These are phyloP conservation scores for Aspergillus clavatus DNA, from an alignment of 2,329 filamentous ascomycete species.

Conservation along the genomic window DNA sequence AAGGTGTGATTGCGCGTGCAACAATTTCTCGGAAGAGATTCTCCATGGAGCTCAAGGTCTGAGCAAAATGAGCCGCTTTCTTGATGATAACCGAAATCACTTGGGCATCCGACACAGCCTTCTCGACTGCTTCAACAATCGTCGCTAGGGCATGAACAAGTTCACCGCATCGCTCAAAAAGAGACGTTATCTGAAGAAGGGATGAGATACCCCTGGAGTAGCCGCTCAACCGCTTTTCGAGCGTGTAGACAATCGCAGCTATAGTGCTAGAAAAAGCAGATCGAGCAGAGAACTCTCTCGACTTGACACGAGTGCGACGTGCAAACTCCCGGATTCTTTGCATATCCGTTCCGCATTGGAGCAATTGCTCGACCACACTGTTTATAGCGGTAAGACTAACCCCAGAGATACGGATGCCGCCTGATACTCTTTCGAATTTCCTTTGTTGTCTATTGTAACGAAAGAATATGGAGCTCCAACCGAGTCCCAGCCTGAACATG, in stretches of 20 bases:
- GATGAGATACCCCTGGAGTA: constrained; percentile 26
- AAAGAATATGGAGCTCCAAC: constrained; percentile 43
- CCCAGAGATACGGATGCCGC: constrained; percentile 47
- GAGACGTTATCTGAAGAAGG: constrained; percentile 34
- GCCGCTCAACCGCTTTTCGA: constrained; percentile 33
- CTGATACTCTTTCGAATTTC: constrained; percentile 39
- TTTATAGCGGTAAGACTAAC: constrained; percentile 43
- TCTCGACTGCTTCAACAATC: constrained; percentile 45
- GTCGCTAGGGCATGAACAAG: constrained; percentile 33
- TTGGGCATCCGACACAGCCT: constrained; percentile 52
- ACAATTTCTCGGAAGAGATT: constrained; percentile 65
- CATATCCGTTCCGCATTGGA: constrained; percentile 36
- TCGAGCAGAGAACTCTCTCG: constrained; percentile 27
- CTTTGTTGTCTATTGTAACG: constrained; percentile 33
- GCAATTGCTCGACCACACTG: constrained; percentile 25
- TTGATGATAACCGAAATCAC: constrained; percentile 59
- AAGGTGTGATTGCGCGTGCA: constrained; percentile 58
- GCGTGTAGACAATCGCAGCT: constrained; percentile 33
- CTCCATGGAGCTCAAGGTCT: constrained; percentile 57
- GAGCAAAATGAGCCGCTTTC: constrained; percentile 59
- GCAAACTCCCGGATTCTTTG: constrained; percentile 35
- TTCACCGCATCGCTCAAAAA: constrained; percentile 37
- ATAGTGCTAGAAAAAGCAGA: constrained; percentile 33
- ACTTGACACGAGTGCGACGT: constrained; percentile 22
- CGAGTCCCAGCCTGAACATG: constrained; percentile 39